Evolutionary conservation across 2,329 filamentous ascomycete species (phyloP), one percentile per base, ranked within the genome.

Genomic region (Hymenoscyphus infarciens): DNA sequence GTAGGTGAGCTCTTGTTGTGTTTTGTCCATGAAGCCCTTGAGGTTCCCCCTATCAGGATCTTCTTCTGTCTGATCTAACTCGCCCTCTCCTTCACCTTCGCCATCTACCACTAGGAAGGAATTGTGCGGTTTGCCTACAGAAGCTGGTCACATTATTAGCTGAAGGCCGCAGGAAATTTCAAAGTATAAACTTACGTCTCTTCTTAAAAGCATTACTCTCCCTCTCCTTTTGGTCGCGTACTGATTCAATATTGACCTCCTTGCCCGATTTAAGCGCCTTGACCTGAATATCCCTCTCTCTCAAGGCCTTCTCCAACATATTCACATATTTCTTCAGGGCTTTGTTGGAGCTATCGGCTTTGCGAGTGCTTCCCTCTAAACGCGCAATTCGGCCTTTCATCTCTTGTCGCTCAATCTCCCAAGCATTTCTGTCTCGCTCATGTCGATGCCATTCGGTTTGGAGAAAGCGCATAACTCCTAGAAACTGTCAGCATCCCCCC

Each of bases 401-500:
- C 80, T 99, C 95, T 72, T 96, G 95, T 74, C 92, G 89, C 78
- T 99, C 95, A 75, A 99, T 99, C 77, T 99, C 95, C 95, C 95
- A 99, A 42, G 92, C 89, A 78, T 99, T 99, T 72, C 95, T 87
- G 75, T 97, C 95, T 78, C 95, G 90, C 79, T 99, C 95, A 77
- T 99, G 94, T 70, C 92, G 89, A 78, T 99, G 95, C 95, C 95
- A 99, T 84, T 99, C 94, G 56, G 95, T 95, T 79, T 99, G 95
- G 45, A 99, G 86, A 76, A 99, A 99, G 77, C 95, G 93, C 95
- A 99, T 99, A 42, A 99, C 95, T 74, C 95, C 91, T 95, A 70
- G 96, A 45, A 97, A 92, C 72, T 92, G 89, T 93, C 69, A 63
- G 61, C 59, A 52, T 8, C 29, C 5, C 16, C 42, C 35, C 39